These are phyloP conservation scores for Rhizophagus prolifer DNA, from an alignment of 192 early-diverging fungal genomes.

Conservation along the genomic window DNA sequence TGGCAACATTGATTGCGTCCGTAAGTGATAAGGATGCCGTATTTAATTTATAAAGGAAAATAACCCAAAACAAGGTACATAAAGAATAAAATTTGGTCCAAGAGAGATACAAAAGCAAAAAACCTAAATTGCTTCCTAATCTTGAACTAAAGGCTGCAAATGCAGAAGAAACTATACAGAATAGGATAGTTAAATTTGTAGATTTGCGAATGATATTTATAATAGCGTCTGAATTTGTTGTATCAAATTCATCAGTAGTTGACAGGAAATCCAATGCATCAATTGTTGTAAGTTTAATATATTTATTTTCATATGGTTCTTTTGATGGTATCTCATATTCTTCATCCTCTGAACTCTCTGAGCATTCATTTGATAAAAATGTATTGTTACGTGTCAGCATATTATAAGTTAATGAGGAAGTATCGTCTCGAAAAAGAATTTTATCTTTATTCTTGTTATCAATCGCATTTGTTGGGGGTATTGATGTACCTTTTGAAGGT, in stretches of 20 bases:
- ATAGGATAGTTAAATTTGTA: not conserved
- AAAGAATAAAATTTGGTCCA: not conserved
- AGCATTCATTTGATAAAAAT: not conserved
- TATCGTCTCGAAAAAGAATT: too few relatives aligned
- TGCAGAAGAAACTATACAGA: not conserved
- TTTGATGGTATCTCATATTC: not conserved
- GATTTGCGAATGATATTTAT: not conserved
- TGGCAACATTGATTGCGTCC: not conserved
- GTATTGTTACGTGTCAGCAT: too few relatives aligned
- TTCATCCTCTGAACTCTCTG: constrained; percentile 20
- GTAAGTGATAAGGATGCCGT: not conserved
- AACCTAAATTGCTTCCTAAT: not conserved
- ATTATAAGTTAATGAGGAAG: too few relatives aligned
- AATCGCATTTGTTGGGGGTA: too few relatives aligned
- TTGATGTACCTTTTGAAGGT: too few relatives aligned
- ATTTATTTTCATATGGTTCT: constrained; percentile 26
- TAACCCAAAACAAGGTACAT: not conserved
- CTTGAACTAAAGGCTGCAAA: not conserved
- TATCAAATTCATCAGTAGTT: not conserved
- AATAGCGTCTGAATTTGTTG: not conserved
- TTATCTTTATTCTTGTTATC: too few relatives aligned
- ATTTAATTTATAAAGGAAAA: not conserved
- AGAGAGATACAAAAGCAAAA: not conserved
- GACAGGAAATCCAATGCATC: constrained; percentile 11
- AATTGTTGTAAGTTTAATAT: constrained; percentile 14